Evolutionary conservation across 139 green algal species (phyloP).

Genomic region (Helicosporidium sp.): DNA sequence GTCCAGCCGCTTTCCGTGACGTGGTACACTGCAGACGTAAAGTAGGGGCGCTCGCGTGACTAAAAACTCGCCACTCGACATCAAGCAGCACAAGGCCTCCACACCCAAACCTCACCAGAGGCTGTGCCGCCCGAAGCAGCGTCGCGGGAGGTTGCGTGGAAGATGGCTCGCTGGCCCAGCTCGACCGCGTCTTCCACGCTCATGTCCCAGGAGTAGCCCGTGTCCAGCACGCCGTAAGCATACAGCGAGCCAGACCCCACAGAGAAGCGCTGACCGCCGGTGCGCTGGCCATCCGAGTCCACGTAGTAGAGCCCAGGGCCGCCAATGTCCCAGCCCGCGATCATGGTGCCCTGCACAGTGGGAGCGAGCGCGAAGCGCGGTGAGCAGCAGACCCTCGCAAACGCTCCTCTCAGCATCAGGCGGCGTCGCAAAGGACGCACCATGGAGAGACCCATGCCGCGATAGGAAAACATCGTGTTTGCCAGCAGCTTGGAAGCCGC

Average conservation of each 20-base stretch:
- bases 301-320: conserved; percentile 95
- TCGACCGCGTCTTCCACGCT: conserved; percentile 78
- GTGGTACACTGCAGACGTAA: conserved; percentile 86
- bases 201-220: conserved; percentile 80
- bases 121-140: conserved; percentile 86
- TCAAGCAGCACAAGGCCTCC: no score
- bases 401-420: no score
- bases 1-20: conserved; percentile 85
- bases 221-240: conserved; percentile 90
- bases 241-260: conserved; percentile 87
- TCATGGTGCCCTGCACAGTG: conserved; percentile 74
- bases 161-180: conserved; percentile 82
- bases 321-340: conserved; percentile 66
- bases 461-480: conserved; percentile 96
- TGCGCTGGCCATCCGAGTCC: conserved; percentile 85
- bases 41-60: neutral
- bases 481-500: conserved; percentile 92
- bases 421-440: no score
- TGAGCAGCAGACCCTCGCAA: no score
- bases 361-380: no score
- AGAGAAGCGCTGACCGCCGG: conserved; percentile 80
- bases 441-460: conserved; percentile 91
- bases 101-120: conserved; percentile 40
- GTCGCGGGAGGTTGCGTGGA: conserved; percentile 95
- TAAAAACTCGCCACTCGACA: no score